Evolutionary conservation across 2,329 filamentous ascomycete genomes (phyloP), one percentile per base, ranked within the genome.

Genomic region (Colletotrichum agaves): DNA sequence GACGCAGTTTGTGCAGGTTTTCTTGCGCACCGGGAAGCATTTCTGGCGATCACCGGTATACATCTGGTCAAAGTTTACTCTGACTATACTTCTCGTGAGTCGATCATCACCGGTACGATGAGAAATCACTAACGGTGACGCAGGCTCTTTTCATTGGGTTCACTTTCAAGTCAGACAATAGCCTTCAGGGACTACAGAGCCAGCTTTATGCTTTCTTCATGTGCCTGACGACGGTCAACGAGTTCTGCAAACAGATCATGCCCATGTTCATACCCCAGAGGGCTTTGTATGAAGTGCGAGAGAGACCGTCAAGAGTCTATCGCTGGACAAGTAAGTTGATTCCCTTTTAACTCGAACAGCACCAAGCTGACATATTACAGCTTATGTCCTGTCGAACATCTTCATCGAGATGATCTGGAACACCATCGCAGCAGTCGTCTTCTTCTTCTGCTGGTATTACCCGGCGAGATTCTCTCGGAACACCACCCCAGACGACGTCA

Each of bases 21-120:
- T 85, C 17, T 73, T 81, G 27, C 88, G 91, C 72, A 87, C 91
- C 12, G 91, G 91, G 78, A 82, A 90, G 71, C 90, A 92, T 75
- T 92, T 91, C 81, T 93, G 90, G 90, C 87, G 91, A 52, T 91
- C 87, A 1, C 90, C 90, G 0, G 83, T 85, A 3, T 93, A 93
- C 78, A 90, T 93, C 73, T 92, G 90, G 79, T 88, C 88, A 47
- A 92, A 92, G 78, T 73, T 82, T 1, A 78, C 82, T 5, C 84
- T 91, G 35, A 87, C 83, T 69, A 75, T 82, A 44, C 72, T 83
- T 19, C 37, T 72, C 12, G 68, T 70, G 47, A 61, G 68, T 49
- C 5, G 5, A 2, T 3, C 7, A 4, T 3, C 69, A n/a, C 44
- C 11, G 4, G 12, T 1, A 1, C 0, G 17, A 4, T 6, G 5